Evolutionary conservation across 805 yeast genomes (phyloP), one percentile per base, ranked within the genome.

Genomic region (Hanseniaspora vineae): DNA sequence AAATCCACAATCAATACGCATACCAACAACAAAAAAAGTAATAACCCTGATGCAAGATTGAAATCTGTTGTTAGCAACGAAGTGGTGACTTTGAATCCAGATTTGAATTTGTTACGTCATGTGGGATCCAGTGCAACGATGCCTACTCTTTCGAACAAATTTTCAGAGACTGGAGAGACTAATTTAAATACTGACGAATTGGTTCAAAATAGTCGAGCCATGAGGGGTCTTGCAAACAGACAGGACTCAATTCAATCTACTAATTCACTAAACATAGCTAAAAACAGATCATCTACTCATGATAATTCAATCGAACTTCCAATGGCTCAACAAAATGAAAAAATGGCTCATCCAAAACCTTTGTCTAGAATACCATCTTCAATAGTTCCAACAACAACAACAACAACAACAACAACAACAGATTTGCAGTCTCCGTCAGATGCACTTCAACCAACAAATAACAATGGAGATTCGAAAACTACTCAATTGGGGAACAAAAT

Each of bases 251-350:
- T 23, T 10, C 15, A 12, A 5, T 33, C 37, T 10, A n/a, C 37
- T 5, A 33, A 12, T 12, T 12, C 15, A 33, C 12, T n/a, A 13
- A 13, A 12, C 9, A n/a, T 33, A 13, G 12, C 37, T 10, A 12
- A 33, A 33, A 33, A 33, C 37, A 33, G 15, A 12, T 33, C 37
- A 6, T 13, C 37, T 13, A 33, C 12, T 13, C 4, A 33, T 33
- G 15, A 33, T 33, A 6, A 33, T 33, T 10, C 37, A 33, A 33
- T 6, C 37, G 37, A 12, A 33, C 10, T 13, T 33, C 6, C 14
- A 33, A 13, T 13, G 61, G 39, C 47, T 58, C 3, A 56, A 50
- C 39, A 61, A 60, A 0, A 58, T 62, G 3, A 52, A 57, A 39
- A 52, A 61, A 44, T 29, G 18, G 39, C 39, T n/a, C 15, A n/a